Conservation (phyloP, 176 grass and related monocot species). For the Ananas comosus region DNA sequence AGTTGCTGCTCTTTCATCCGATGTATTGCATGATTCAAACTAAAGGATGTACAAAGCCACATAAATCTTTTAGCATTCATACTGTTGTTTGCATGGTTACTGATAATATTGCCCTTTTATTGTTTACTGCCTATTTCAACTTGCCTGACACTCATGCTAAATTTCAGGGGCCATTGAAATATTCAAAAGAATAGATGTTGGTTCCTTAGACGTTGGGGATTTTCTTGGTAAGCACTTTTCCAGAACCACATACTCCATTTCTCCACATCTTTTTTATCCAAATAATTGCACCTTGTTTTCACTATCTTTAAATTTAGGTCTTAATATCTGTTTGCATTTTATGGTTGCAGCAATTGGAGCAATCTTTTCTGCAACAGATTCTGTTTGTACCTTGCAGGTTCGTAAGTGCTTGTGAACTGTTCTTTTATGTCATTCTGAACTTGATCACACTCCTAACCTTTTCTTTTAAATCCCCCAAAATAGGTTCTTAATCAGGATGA, state of each 20-base stretch:
- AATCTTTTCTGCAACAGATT: constrained; percentile 99
- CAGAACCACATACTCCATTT: neutral
- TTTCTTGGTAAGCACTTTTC: constrained; percentile 66
- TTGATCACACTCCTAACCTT: neutral
- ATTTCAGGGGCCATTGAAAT: constrained; percentile 65
- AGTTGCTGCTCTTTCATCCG: neutral
- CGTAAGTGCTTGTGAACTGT: neutral
- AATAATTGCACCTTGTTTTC: constrained; percentile 3
- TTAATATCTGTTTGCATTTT: constrained; percentile 24
- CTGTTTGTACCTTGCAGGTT: constrained; percentile 98
- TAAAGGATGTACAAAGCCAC: neutral
- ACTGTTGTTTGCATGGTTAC: neutral
- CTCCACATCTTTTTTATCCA: constrained; percentile 2
- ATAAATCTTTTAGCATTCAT: neutral
- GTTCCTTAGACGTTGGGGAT: constrained; percentile 72
- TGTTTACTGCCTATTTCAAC: constrained; percentile 14
- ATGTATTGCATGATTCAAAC: neutral
- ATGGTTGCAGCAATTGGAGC: constrained; percentile 81
- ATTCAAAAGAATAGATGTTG: constrained; percentile 86
- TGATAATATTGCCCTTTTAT: neutral
- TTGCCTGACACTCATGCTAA: constrained; percentile 20
- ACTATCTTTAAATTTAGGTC: constrained; percentile 6
- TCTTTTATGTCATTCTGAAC: constrained; percentile 10
- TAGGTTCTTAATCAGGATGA: constrained; percentile 98
- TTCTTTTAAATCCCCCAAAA: constrained; percentile 12